Evolutionary conservation across 2,329 filamentous ascomycete genomes (phyloP).

Genomic region (Colletotrichum chrysophilum): DNA sequence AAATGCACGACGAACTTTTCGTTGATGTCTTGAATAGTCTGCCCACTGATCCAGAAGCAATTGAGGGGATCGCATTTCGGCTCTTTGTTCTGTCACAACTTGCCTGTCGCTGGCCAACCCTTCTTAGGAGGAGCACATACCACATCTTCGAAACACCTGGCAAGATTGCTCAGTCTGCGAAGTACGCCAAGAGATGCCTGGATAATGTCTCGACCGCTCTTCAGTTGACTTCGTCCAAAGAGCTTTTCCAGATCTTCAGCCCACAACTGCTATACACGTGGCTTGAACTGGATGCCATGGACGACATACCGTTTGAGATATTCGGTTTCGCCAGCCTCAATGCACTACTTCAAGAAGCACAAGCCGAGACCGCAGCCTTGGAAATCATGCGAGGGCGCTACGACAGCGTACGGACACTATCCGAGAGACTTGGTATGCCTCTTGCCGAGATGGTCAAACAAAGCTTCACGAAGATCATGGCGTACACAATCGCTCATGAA

Average conservation of each 20-base stretch:
- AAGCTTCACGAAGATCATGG: conserved; percentile 79
- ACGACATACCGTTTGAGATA: conserved; percentile 81
- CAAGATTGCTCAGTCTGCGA: conserved; percentile 66
- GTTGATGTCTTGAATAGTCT: conserved; percentile 81
- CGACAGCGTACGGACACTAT: conserved; percentile 65
- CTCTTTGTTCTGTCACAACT: conserved; percentile 78
- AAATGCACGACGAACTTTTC: conserved; percentile 83
- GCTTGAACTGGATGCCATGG: conserved; percentile 71
- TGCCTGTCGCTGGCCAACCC: conserved; percentile 83
- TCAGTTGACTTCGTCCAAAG: conserved; percentile 66
- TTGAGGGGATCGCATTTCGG: conserved; percentile 86
- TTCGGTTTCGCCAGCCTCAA: conserved; percentile 78
- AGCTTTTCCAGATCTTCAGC: conserved; percentile 83
- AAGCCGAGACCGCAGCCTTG: conserved; percentile 80
- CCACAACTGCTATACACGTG: conserved; percentile 92
- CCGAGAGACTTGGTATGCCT: conserved; percentile 57
- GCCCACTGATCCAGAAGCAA: conserved; percentile 72
- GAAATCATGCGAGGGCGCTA: conserved; percentile 82
- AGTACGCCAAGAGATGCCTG: conserved; percentile 78
- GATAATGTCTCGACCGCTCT: conserved; percentile 69
- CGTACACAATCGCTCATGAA: conserved; percentile 84
- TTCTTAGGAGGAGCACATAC: conserved; percentile 87
- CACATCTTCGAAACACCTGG: conserved; percentile 93
- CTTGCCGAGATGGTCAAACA: conserved; percentile 64
- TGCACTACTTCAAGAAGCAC: conserved; percentile 72